Base-by-base conservation (phyloP, 1,139 yeast species). In the Pichia sp. region DNA sequence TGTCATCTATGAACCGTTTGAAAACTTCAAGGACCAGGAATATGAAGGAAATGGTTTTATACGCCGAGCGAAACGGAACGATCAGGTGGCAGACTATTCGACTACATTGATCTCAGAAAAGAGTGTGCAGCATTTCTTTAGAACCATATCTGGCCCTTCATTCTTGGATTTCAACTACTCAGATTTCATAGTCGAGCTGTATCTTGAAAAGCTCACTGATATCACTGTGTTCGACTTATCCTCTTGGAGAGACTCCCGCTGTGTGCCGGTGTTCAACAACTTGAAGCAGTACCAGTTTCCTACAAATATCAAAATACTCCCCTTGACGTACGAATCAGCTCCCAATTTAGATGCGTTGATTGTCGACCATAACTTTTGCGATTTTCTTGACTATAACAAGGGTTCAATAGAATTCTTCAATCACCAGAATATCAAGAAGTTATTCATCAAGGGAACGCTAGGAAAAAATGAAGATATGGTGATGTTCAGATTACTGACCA, bases 401-500 rank as follows among this genome's bases (percentile, higher is more conserved):
- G 68, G 68, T 1, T 46, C 59, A 34, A 55, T 66, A 17, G 58
- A 55, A 36, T 66, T 66, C 41, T 55, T 67, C 42, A 59, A 64
- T 51, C 48, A 58, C 40, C 48, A 58, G 8, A 52, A 58, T 6
- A 54, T 67, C 7, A 55, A 53, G 20, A 49, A 48, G 14, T 24
- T 67, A 1, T 61, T 59, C 34, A 58, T 67, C 41, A 57, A 60
- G 17, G 68, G 68, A 3, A 59, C 58, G 14, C 50, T 67, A 17
- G 68, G 64, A 1, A 56, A 54, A 16, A 67, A 67, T 54, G 71
- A 67, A 56, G 71, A 67, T 56, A 62, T 67, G 65, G 63, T 66
- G 4, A 61, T 67, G 8, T 67, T 62, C 50, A 60, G 61, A 50
- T 48, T 67, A 14, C 36, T 67, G 16, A 67, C 70, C 1, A 61